Conservation (phyloP, 208 protist genomes). For the Vickermania ingenoplastis region DNA sequence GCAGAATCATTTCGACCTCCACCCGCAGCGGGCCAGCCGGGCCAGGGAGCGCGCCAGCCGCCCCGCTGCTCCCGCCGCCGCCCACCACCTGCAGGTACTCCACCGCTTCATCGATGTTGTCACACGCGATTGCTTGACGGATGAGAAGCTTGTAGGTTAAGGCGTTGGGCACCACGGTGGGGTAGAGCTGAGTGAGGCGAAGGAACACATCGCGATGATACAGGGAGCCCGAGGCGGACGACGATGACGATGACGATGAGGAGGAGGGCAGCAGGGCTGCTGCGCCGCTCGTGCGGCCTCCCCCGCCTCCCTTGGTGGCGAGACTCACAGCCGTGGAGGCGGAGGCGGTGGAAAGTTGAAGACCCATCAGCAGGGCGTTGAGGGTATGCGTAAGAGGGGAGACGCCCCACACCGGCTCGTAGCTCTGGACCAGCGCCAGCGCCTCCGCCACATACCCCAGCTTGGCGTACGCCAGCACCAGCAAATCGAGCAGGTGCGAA, state of each 20-base stretch:
- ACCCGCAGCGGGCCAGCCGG: slow-evolving; percentile 28
- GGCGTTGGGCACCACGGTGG: slow-evolving; percentile 40
- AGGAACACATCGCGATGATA: slow-evolving; percentile 52
- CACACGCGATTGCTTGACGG: slow-evolving; percentile 53
- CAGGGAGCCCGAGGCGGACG: slow-evolving; percentile 27
- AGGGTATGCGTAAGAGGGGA: slow-evolving; percentile 61
- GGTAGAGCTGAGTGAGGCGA: slow-evolving; percentile 20
- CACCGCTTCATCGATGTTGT: slow-evolving; percentile 77
- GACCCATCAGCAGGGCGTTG: slow-evolving; percentile 56
- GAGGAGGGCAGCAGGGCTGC: not conserved
- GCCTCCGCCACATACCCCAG: slow-evolving; percentile 63
- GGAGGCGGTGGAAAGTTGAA: slow-evolving; percentile 5
- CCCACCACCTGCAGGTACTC: slow-evolving; percentile 60
- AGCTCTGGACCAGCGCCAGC: slow-evolving; percentile 45
- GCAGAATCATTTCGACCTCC: slow-evolving; percentile 85
- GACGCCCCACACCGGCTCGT: slow-evolving; percentile 46
- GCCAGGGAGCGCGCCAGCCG: slow-evolving; percentile 15
- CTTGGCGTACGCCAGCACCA: slow-evolving; percentile 51
- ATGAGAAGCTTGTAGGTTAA: slow-evolving; percentile 78
- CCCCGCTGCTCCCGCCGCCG: not conserved
- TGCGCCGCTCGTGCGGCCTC: too few relatives aligned
- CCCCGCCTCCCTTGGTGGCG: too few relatives aligned
- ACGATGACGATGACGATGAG: slow-evolving; percentile 1
- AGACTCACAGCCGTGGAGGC: not conserved
- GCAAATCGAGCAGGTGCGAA: slow-evolving; percentile 59